Evolutionary conservation across 2,329 filamentous ascomycete genomes (phyloP), one percentile per base, ranked within the genome.

Genomic region (Pseudogymnoascus sp.): DNA sequence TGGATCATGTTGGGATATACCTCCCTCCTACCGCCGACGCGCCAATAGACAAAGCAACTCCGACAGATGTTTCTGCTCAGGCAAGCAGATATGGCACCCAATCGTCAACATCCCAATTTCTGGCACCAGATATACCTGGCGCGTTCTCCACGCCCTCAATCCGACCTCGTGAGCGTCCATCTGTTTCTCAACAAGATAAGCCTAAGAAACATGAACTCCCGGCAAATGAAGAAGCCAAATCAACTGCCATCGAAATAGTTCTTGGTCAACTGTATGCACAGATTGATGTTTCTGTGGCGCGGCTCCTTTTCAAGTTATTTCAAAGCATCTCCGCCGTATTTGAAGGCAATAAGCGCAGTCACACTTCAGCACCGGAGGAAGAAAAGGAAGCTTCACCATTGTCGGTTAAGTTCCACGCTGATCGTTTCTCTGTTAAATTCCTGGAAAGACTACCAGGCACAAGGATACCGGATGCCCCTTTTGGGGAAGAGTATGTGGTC

Each of bases 111-210:
- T 65, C 64, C 9, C 63, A 65, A 20, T 76, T 73, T 30, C 65
- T 75, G 9, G 76, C 76, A n/a, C 78, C 79, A 0, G 77, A 85
- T 67, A 70, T 86, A 2, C 85, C 85, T 1, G 86, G 85, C 0
- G 79, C 85, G 2, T 87, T 87, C 69, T 87, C 84, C 0, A 73
- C 82, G 16, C 73, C 76, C 41, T 54, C 47, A 14, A 54, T 54
- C 47, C 43, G 59, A 22, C 38, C 67, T 16, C 59, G 30, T 18
- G 36, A 54, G 39, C 58, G 39, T 38, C 38, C 58, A 39, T 62
- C 71, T 11, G 64, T 66, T 25, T 60, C 54, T 41, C 33, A 64
- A 28, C 25, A 64, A 47, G 39, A 61, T 28, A 54, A 60, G 41
- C 37, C 64, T 63, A 12, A 43, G 57, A 38, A 62, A 30, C 57